These are phyloP conservation scores for Penicillium griseofulvum DNA, from an alignment of 2,329 filamentous ascomycete genomes.

Conservation along the genomic window DNA sequence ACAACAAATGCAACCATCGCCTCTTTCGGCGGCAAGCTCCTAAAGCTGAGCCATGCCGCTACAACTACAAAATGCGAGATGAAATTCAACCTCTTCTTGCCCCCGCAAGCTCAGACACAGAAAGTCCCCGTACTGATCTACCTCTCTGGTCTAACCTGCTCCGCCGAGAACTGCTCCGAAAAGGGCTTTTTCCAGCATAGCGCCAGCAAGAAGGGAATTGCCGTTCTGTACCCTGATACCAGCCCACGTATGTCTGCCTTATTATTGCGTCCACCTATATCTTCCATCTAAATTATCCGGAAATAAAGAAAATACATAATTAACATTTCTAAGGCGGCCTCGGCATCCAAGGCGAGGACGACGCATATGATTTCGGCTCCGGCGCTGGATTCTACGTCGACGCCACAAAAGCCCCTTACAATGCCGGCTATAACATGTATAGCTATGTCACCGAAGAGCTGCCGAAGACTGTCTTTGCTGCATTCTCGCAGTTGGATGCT, in stretches of 20 bases:
- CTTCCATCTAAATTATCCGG: neutral
- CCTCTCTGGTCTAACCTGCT: constrained; percentile 91
- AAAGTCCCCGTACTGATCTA: constrained; percentile 87
- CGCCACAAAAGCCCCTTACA: constrained; percentile 72
- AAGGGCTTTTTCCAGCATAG: constrained; percentile 88
- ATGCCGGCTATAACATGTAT: constrained; percentile 87
- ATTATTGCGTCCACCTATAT: no score
- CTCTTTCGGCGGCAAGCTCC: constrained; percentile 88
- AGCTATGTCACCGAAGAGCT: constrained; percentile 86
- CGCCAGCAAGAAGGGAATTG: constrained; percentile 77
- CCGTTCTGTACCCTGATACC: constrained; percentile 93
- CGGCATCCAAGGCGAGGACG: constrained; percentile 77
- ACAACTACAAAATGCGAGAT: constrained; percentile 79
- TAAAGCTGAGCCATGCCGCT: constrained; percentile 88
- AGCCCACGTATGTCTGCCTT: constrained; percentile 66
- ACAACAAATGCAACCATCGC: constrained; percentile 85
- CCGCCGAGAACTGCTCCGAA: constrained; percentile 73
- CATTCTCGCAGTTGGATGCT: constrained; percentile 70
- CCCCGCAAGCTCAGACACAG: constrained; percentile 62
- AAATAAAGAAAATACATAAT: neutral
- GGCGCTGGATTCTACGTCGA: constrained; percentile 95
- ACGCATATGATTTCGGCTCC: constrained; percentile 84
- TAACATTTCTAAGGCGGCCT: constrained; percentile 59
- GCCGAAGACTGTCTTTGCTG: constrained; percentile 69
- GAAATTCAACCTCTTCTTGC: constrained; percentile 89